Percentiles rank a stretch among this genome's conserved stretches.
Evolutionary conservation across 2,329 filamentous ascomycete species (phyloP).

Genomic region (Claviceps capensis): DNA sequence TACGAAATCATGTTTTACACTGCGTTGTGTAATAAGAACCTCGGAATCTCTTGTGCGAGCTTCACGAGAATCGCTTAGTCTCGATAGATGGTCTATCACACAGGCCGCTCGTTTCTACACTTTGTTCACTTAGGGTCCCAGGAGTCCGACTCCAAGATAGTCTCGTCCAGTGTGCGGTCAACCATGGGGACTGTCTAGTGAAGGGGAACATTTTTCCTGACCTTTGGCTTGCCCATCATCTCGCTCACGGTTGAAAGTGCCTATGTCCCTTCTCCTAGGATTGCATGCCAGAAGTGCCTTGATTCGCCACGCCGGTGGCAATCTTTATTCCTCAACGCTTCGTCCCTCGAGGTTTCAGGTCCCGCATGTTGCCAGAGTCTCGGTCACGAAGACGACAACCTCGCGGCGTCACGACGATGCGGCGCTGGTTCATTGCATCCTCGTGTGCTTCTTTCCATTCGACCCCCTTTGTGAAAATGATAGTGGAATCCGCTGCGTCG

Average conservation of each 20-base stretch:
- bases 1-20: background rate
- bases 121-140: constrained; percentile 39
- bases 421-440: constrained; percentile 31
- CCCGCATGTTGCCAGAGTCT: constrained; percentile 15
- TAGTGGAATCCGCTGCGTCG: constrained; percentile 45
- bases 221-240: background rate
- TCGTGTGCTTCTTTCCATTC: constrained; percentile 43
- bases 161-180: constrained; percentile 4
- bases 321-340: constrained; percentile 26
- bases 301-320: constrained; percentile 42
- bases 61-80: constrained; percentile 33
- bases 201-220: no score
- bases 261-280: constrained; percentile 41
- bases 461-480: constrained; percentile 50
- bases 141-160: constrained; percentile 16
- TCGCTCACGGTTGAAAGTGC: constrained; percentile 21
- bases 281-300: constrained; percentile 38
- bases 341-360: constrained; percentile 20
- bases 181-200: background rate
- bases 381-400: background rate
- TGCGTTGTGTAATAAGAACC: constrained; percentile 23
- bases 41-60: constrained; percentile 19
- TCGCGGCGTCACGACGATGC: background rate
- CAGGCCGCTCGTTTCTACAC: constrained; percentile 43
- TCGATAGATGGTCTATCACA: constrained; percentile 31